Evolutionary conservation across 805 yeast genomes (phyloP), one percentile per base, ranked within the genome.

Genomic region (Zygotorulaspora danielsina): DNA sequence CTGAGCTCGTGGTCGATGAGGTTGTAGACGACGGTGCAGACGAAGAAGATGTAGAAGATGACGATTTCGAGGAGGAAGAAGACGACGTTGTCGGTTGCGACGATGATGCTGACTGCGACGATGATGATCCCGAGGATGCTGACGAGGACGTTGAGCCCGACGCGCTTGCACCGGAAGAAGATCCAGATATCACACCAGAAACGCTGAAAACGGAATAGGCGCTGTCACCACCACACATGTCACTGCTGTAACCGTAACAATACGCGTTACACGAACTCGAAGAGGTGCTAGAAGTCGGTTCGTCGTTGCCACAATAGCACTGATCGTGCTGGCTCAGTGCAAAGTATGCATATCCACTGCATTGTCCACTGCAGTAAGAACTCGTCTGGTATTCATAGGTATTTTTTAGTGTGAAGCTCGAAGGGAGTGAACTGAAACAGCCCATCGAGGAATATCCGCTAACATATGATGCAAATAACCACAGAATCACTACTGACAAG

Each of bases 201-300:
- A 66, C 62, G 6, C 70, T 61, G 45, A 65, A 77, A 18, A 78
- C 69, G 18, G 69, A 59, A 49, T 65, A 80, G 26, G 73, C 68
- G 32, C 54, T 39, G 12, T 72, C 65, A 26, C 82, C 82, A 46
- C 87, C 87, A 64, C 95, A 85, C 38, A 55, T 66, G 42, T 81
- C 83, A 1, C 33, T 6, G 5, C 70, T 68, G 52, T 70, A 84
- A 6, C 87, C 93, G 24, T 53, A 62, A 59, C 95, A 85, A 5
- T 49, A 24, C 0, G 59, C 47, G 39, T 46, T 39, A 44, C 65
- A 61, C 4, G 49, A 34, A 9, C 19, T 31, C 3, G 56, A 31
- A 7, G 48, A 34, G 3, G 53, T 20, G n/a, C 45, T 45, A 9
- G 47, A 35, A 8, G 27, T 22, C 2, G 63, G 59, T 24, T 45